phyloP scores from a whole-genome alignment of 2,329 filamentous ascomycete species.

The Aureobasidium subglaciale region DNA sequence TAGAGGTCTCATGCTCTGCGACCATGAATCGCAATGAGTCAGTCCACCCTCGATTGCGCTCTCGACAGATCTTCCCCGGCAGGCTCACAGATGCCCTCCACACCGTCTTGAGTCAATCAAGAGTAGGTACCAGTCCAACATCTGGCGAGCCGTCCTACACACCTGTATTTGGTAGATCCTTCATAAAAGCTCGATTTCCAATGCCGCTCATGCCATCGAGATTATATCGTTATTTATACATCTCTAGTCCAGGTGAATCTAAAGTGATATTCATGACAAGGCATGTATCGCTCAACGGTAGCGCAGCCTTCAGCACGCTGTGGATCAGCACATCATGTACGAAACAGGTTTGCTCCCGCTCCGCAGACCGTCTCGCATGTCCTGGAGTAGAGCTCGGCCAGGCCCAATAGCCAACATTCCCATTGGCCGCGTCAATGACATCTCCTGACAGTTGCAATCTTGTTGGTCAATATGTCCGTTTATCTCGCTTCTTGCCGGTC shows the following conservation, averaged over 20 bases:
- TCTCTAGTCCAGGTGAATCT: neutral
- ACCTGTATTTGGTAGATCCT: too few relatives aligned
- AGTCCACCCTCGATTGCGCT: too few relatives aligned
- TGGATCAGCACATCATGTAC: neutral
- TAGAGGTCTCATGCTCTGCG: neutral
- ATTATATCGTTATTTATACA: neutral
- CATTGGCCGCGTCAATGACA: neutral
- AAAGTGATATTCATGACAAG: neutral
- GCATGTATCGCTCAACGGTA: neutral
- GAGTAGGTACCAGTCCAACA: neutral
- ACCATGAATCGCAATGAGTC: too few relatives aligned
- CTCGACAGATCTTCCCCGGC: too few relatives aligned
- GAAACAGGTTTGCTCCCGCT: neutral
- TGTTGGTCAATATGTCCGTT: neutral
- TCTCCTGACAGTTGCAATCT: neutral
- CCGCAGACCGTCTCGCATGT: neutral
- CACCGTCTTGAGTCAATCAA: neutral
- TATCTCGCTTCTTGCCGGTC: constrained; percentile 17
- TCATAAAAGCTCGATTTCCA: neutral
- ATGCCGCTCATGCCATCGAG: neutral
- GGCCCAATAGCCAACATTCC: neutral
- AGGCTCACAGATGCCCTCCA: neutral
- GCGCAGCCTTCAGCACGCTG: neutral
- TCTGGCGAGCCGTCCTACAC: neutral
- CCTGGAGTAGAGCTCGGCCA: neutral